These are phyloP conservation scores for Schizosaccharomyces cryophilus DNA, from an alignment of 805 yeast genomes.

Conservation along the genomic window DNA sequence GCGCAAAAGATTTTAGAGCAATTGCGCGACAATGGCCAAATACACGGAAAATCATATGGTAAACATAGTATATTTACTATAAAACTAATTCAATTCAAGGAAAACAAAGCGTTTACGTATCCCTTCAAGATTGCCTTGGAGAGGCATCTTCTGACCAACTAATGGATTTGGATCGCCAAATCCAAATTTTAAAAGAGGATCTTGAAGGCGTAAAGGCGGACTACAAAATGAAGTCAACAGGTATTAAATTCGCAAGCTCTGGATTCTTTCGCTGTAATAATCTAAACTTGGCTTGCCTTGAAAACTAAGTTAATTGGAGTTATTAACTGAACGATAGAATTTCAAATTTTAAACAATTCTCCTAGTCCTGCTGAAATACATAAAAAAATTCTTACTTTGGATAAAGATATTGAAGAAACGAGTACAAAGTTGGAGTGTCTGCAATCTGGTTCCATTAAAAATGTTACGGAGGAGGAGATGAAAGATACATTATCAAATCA, in stretches of 20 bases:
- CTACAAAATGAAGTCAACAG: background rate
- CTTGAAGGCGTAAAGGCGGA: background rate
- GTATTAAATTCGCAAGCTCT: background rate
- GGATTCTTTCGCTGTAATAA: too few species aligned
- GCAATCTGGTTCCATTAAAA: background rate
- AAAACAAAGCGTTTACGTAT: slow-evolving; percentile 1
- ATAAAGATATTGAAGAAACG: background rate
- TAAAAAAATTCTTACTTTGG: background rate
- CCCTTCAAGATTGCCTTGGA: background rate
- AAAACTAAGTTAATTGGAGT: background rate
- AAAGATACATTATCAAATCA: background rate
- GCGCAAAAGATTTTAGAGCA: background rate
- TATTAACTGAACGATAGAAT: background rate
- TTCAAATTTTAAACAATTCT: background rate
- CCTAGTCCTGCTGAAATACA: background rate
- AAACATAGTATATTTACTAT: background rate
- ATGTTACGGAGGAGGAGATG: background rate
- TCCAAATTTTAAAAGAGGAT: background rate
- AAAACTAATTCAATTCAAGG: background rate
- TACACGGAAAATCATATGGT: background rate
- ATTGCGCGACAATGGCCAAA: background rate
- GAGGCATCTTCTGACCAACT: background rate
- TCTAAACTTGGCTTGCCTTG: too few species aligned
- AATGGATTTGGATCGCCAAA: background rate
- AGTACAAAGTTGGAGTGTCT: background rate